Conservation (phyloP, 2,329 filamentous ascomycete genomes). For the Blastomyces parvus region DNA sequence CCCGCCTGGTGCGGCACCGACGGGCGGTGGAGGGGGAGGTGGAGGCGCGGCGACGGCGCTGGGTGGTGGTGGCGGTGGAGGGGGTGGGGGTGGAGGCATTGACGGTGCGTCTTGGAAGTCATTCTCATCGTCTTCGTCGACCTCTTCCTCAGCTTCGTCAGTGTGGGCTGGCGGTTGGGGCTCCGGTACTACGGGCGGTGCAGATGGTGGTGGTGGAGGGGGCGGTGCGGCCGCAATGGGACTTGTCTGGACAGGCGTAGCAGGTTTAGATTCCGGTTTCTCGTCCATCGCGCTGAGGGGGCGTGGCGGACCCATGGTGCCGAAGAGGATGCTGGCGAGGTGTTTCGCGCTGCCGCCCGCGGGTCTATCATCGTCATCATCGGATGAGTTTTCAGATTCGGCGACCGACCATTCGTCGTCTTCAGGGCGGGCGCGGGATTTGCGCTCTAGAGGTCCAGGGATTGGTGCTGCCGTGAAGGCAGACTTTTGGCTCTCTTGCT, state of each 20-base stretch:
- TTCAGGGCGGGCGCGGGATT: slow-evolving; percentile 49
- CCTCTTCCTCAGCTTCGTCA: slow-evolving; percentile 34
- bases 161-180: slow-evolving; percentile 25
- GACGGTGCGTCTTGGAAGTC: slow-evolving; percentile 26
- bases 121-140: slow-evolving; percentile 21
- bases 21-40: slow-evolving; percentile 34
- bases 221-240: slow-evolving; percentile 36
- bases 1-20: slow-evolving; percentile 21
- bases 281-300: slow-evolving; percentile 75
- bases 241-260: slow-evolving; percentile 36
- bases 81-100: slow-evolving; percentile 39
- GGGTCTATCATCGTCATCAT: slow-evolving; percentile 66
- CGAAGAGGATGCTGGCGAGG: slow-evolving; percentile 88
- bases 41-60: slow-evolving; percentile 27
- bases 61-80: slow-evolving; percentile 22
- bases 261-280: slow-evolving; percentile 44
- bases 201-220: slow-evolving; percentile 38
- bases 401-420: slow-evolving; percentile 73
- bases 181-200: slow-evolving; percentile 10
- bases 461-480: slow-evolving; percentile 38
- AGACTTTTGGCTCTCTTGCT: slow-evolving; percentile 44
- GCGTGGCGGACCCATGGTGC: slow-evolving; percentile 89
- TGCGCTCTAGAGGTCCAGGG: slow-evolving; percentile 36
- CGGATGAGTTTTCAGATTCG: slow-evolving; percentile 65
- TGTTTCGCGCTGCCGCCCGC: slow-evolving; percentile 80